A percentile compares a stretch with the other conserved stretches of the same genome.
phyloP scores from a whole-genome alignment of 2,329 filamentous ascomycete species.

The Aureobasidium musti region DNA sequence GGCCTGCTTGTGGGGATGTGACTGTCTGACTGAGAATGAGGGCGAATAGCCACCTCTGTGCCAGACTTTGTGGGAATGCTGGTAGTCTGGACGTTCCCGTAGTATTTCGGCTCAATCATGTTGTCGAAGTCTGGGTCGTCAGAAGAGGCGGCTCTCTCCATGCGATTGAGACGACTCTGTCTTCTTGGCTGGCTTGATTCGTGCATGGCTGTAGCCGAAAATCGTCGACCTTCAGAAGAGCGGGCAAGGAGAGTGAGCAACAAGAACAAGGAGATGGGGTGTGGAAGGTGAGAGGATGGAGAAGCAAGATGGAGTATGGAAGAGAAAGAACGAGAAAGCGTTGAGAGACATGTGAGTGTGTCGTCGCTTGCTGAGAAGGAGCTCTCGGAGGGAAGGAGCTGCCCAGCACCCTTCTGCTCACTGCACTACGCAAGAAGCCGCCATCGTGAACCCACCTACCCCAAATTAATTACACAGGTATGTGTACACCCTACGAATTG shows the following conservation, averaged over 20 bases:
- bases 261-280: background rate
- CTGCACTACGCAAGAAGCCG: too few species aligned
- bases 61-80: conserved; percentile 21
- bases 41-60: background rate
- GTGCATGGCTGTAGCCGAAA: background rate
- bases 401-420: background rate
- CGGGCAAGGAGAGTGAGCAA: background rate
- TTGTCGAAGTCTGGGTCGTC: background rate
- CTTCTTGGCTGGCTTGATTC: background rate
- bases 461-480: background rate
- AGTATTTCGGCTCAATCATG: background rate
- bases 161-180: background rate
- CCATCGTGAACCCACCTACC: background rate
- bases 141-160: background rate
- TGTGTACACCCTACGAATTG: background rate
- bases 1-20: background rate
- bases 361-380: background rate
- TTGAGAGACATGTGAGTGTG: background rate
- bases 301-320: background rate
- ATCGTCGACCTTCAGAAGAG: background rate
- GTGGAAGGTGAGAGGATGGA: background rate
- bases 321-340: background rate
- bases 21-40: background rate
- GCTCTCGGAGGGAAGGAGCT: conserved; percentile 3
- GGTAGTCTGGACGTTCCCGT: background rate